Conservation (phyloP, 371 early-diverging fungal species). For the Gilbertella persicaria region DNA sequence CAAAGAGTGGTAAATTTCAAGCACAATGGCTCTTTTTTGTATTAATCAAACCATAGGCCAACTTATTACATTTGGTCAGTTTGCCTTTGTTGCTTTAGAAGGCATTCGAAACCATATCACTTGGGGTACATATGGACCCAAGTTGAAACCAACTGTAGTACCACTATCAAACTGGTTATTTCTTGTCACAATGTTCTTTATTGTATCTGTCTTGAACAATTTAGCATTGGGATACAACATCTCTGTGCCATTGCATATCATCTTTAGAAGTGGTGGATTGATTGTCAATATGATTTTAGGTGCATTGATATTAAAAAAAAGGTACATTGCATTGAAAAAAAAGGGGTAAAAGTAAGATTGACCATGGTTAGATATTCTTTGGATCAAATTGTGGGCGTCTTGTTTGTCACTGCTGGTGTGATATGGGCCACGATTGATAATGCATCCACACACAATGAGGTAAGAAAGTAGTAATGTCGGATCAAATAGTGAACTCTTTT, state of each 20-base stretch:
- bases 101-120: constrained; percentile 69
- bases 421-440: constrained; percentile 64
- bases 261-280: constrained; percentile 84
- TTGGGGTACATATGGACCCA: constrained; percentile 52
- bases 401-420: constrained; percentile 82
- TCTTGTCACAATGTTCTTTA: constrained; percentile 79
- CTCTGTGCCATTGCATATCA: constrained; percentile 87
- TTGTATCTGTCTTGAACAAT: constrained; percentile 82
- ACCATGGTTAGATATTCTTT: constrained; percentile 27
- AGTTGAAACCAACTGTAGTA: constrained; percentile 63
- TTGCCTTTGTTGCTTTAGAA: constrained; percentile 73
- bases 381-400: constrained; percentile 58
- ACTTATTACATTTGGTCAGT: constrained; percentile 87
- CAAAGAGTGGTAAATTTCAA: constrained; percentile 67
- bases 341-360: background rate
- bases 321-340: constrained; percentile 38
- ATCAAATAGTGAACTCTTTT: background rate
- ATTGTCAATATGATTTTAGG: constrained; percentile 87
- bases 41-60: constrained; percentile 44
- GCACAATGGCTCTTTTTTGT: background rate
- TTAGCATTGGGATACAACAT: constrained; percentile 79
- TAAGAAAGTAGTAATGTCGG: background rate
- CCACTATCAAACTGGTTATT: constrained; percentile 75
- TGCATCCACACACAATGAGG: constrained; percentile 18
- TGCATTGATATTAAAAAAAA: constrained; percentile 66